phyloP scores from a whole-genome alignment of 208 protist species.

The Balamuthia mandrillaris region DNA sequence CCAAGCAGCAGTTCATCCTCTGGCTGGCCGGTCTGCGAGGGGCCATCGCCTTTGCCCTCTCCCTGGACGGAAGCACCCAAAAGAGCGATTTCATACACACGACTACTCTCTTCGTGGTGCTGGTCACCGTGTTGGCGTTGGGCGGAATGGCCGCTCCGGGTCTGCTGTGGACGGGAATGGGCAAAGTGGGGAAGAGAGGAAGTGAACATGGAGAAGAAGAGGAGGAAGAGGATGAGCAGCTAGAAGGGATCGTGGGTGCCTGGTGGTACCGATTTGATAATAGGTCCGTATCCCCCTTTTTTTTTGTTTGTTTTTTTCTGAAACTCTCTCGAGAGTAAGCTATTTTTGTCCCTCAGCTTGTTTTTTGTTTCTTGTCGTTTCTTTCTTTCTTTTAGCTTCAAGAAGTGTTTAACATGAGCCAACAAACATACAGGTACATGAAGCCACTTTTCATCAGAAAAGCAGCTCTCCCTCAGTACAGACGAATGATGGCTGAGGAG shows the following conservation, averaged over 20 bases:
- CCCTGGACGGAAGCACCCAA: slow-evolving; percentile 28
- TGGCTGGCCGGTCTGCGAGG: slow-evolving; percentile 69
- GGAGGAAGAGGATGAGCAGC: not conserved
- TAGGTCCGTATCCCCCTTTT: slow-evolving; percentile 31
- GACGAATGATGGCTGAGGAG: too few species aligned
- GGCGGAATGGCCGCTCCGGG: slow-evolving; percentile 37
- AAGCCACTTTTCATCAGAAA: not conserved
- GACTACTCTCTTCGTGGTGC: slow-evolving; percentile 42
- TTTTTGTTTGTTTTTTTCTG: too few species aligned
- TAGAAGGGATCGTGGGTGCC: too few species aligned
- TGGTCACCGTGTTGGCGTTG: slow-evolving; percentile 50
- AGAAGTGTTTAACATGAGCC: not conserved
- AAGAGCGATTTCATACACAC: not conserved
- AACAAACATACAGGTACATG: not conserved
- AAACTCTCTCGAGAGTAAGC: not conserved
- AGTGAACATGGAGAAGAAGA: not conserved
- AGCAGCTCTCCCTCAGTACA: not conserved
- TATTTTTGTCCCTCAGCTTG: not conserved
- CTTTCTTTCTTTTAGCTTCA: not conserved
- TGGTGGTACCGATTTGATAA: slow-evolving; percentile 43
- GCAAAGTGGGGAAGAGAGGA: not conserved
- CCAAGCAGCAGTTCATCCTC: slow-evolving; percentile 57
- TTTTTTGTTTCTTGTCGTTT: not conserved
- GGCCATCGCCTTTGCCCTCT: slow-evolving; percentile 66
- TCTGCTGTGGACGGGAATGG: not conserved